Evolutionary conservation across 2,329 filamentous ascomycete genomes (phyloP).

Genomic region (Emmonsia crescens): DNA sequence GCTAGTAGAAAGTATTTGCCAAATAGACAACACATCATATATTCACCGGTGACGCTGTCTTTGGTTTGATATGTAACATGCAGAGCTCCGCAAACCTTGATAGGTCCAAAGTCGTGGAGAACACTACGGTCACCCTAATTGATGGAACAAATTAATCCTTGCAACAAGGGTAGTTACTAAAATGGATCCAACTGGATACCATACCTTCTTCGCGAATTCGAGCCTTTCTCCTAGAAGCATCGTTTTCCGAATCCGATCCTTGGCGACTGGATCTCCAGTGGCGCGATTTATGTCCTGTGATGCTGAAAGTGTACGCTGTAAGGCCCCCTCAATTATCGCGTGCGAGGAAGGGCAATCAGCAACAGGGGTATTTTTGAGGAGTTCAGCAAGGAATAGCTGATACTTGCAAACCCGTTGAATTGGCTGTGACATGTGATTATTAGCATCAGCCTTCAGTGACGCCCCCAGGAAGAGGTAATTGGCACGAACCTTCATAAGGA

Average conservation of each 20-base stretch:
- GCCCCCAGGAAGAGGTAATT: constrained; percentile 5
- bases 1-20: constrained; percentile 69
- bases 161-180: neutral
- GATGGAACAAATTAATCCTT: neutral
- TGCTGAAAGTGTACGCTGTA: constrained; percentile 61
- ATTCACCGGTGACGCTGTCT: constrained; percentile 59
- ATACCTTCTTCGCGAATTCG: constrained; percentile 60
- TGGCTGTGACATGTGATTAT: constrained; percentile 45
- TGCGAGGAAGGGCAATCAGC: constrained; percentile 77
- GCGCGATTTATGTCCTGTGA: constrained; percentile 73
- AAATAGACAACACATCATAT: constrained; percentile 80
- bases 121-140: constrained; percentile 24
- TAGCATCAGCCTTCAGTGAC: neutral
- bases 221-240: constrained; percentile 77
- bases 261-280: constrained; percentile 63
- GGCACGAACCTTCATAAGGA: constrained; percentile 69
- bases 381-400: constrained; percentile 71
- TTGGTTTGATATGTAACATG: constrained; percentile 71
- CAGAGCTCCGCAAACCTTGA: constrained; percentile 70
- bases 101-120: constrained; percentile 70
- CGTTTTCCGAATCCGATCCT: constrained; percentile 64
- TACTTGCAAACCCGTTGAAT: constrained; percentile 91
- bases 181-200: constrained; percentile 12
- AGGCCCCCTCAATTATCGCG: constrained; percentile 62
- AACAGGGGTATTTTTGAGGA: constrained; percentile 72